Percentiles rank a stretch among this genome's conserved stretches.
Evolutionary conservation across 176 grass and related monocot genomes (phyloP).

Genomic region (Aegilops bicornis): DNA sequence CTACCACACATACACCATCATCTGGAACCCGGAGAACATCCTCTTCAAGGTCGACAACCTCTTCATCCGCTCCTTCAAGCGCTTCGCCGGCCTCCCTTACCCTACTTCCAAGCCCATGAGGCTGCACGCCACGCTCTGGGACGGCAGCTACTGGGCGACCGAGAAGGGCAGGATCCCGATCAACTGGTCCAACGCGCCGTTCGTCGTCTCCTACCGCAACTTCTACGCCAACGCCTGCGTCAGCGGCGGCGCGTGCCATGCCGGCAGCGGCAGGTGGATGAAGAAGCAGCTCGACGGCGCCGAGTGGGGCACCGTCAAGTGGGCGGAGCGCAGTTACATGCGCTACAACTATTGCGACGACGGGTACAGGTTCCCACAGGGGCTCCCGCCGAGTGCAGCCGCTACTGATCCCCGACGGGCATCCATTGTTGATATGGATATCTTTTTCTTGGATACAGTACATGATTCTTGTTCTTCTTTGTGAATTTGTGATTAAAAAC

Average conservation of each 20-base stretch:
- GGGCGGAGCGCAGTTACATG: slow-evolving; percentile 2
- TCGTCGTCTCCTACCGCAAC: slow-evolving; percentile 10
- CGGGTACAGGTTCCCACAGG: neutral
- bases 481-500: neutral
- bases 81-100: slow-evolving; percentile 39
- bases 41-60: slow-evolving; percentile 42
- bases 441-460: too few relatives aligned
- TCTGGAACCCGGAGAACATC: slow-evolving; percentile 21
- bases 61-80: slow-evolving; percentile 11
- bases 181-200: slow-evolving; percentile 28
- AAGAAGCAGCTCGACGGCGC: neutral
- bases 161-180: slow-evolving; percentile 31
- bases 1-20: neutral
- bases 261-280: neutral
- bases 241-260: neutral
- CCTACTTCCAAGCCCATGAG: slow-evolving; percentile 44
- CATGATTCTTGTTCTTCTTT: neutral
- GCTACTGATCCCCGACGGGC: neutral
- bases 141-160: slow-evolving; percentile 44
- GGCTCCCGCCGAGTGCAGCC: slow-evolving; percentile 18
- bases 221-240: slow-evolving; percentile 3
- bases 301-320: neutral
- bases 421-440: neutral
- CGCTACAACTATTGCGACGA: slow-evolving; percentile 20
- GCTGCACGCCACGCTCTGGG: slow-evolving; percentile 29